Evolutionary conservation across 768 basidiomycete genomes (phyloP).

Genomic region (Termitomyces sp.): DNA sequence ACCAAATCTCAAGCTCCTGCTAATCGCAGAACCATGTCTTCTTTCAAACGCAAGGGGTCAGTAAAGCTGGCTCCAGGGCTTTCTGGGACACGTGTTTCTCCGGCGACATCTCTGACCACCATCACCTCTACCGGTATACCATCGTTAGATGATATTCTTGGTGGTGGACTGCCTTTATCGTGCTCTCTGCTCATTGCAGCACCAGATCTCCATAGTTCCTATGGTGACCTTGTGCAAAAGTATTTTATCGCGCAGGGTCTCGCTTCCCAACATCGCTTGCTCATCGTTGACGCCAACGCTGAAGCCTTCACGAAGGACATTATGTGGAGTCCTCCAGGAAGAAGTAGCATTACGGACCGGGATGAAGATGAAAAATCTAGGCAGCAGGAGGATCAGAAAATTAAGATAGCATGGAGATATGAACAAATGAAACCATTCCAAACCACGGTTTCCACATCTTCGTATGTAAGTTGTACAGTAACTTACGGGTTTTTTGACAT

Average conservation of each 20-base stretch:
- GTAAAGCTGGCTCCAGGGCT: slow-evolving; percentile 38
- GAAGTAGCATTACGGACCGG: neutral
- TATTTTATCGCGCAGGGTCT: slow-evolving; percentile 91
- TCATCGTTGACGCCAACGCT: slow-evolving; percentile 60
- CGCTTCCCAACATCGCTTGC: slow-evolving; percentile 61
- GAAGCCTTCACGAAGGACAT: slow-evolving; percentile 59
- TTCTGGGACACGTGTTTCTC: slow-evolving; percentile 55
- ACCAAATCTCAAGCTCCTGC: neutral
- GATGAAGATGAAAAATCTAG: slow-evolving; percentile 26
- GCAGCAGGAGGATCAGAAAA: slow-evolving; percentile 48
- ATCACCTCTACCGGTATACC: slow-evolving; percentile 85
- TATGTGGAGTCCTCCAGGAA: slow-evolving; percentile 72
- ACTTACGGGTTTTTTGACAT: neutral
- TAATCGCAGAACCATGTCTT: slow-evolving; percentile 49
- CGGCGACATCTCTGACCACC: slow-evolving; percentile 50
- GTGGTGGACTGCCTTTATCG: slow-evolving; percentile 85
- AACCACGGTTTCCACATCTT: slow-evolving; percentile 63
- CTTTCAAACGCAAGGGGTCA: slow-evolving; percentile 69
- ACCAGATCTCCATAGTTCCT: slow-evolving; percentile 85
- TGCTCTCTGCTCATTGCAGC: slow-evolving; percentile 69
- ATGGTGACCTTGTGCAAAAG: slow-evolving; percentile 79
- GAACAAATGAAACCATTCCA: slow-evolving; percentile 90
- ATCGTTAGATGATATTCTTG: slow-evolving; percentile 92
- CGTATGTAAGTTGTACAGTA: slow-evolving; percentile 37
- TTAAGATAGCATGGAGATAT: slow-evolving; percentile 98